Evolutionary conservation across 331 rosid genomes (phyloP).

Genomic region (Prunus yedoensis): DNA sequence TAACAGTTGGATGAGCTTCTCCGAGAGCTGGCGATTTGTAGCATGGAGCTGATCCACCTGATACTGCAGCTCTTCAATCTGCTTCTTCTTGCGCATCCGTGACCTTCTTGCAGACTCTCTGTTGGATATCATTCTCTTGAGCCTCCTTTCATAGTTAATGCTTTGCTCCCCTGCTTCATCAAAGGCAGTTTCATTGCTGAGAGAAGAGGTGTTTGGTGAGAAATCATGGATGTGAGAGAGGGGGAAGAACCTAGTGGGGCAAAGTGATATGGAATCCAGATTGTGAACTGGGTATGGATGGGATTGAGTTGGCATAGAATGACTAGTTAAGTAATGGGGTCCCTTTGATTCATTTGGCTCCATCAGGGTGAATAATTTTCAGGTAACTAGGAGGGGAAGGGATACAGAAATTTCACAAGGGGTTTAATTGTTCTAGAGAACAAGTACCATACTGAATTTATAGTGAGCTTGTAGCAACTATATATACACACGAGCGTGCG

Average conservation of each 20-base stretch:
- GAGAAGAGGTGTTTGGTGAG: slow-evolving; percentile 11
- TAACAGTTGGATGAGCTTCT: slow-evolving; percentile 38
- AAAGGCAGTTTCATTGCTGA: slow-evolving; percentile 2
- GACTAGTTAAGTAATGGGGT: neutral
- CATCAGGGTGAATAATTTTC: slow-evolving; percentile 7
- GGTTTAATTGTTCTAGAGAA: neutral
- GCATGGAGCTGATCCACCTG: slow-evolving; percentile 37
- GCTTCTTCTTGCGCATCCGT: slow-evolving; percentile 44
- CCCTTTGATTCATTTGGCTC: slow-evolving; percentile 15
- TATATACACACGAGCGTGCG: neutral
- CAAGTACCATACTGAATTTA: neutral
- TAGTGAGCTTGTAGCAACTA: neutral
- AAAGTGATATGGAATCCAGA: slow-evolving; percentile 17
- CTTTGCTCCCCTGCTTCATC: slow-evolving; percentile 4
- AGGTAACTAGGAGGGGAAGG: no score
- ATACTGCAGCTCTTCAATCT: slow-evolving; percentile 38
- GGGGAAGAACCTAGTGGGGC: slow-evolving; percentile 13
- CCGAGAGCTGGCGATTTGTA: slow-evolving; percentile 41
- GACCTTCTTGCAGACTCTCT: slow-evolving; percentile 44
- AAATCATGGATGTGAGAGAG: slow-evolving; percentile 10
- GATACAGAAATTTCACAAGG: neutral
- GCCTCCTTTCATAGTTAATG: slow-evolving; percentile 27
- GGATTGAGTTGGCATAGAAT: neutral
- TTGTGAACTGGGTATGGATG: slow-evolving; percentile 11
- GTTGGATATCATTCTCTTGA: slow-evolving; percentile 46